phyloP scores from a whole-genome alignment of 192 early-diverging fungal genomes.

The Backusella psychrophila region DNA sequence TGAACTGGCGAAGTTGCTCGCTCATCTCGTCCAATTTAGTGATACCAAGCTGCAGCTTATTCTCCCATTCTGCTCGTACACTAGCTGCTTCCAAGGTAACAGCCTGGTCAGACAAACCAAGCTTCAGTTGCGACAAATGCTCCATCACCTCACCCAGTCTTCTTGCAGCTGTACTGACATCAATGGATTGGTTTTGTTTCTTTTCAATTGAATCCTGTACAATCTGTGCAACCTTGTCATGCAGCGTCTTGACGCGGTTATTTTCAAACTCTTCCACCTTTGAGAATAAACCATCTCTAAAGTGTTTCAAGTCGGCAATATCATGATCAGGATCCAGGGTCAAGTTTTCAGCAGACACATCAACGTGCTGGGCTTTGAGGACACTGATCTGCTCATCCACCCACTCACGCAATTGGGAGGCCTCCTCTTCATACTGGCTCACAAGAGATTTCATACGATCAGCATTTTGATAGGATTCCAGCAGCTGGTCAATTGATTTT shows the following conservation, averaged over 20 bases:
- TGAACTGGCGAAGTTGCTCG: slow-evolving; percentile 25
- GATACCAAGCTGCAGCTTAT: slow-evolving; percentile 7
- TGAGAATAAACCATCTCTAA: neutral
- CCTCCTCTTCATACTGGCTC: slow-evolving; percentile 15
- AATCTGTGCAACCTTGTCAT: slow-evolving; percentile 19
- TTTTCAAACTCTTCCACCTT: slow-evolving; percentile 24
- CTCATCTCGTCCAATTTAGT: slow-evolving; percentile 14
- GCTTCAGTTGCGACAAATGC: slow-evolving; percentile 12
- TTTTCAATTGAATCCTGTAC: slow-evolving; percentile 16
- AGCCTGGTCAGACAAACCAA: slow-evolving; percentile 14
- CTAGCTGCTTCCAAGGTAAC: slow-evolving; percentile 16
- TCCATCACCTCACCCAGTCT: slow-evolving; percentile 18
- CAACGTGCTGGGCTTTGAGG: slow-evolving; percentile 18
- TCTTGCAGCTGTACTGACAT: slow-evolving; percentile 13
- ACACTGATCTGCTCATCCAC: slow-evolving; percentile 19
- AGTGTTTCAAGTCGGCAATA: neutral
- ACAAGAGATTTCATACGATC: slow-evolving; percentile 11
- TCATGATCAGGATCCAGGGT: neutral
- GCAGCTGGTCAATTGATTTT: neutral
- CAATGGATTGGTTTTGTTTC: slow-evolving; percentile 4
- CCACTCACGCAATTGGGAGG: slow-evolving; percentile 12
- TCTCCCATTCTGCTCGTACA: slow-evolving; percentile 12
- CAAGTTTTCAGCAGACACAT: slow-evolving; percentile 18
- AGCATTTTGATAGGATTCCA: slow-evolving; percentile 3
- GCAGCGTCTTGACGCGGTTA: slow-evolving; percentile 12